Conservation (phyloP, 2,329 filamentous ascomycete genomes). For the Tolypocladium ovalisporum region DNA sequence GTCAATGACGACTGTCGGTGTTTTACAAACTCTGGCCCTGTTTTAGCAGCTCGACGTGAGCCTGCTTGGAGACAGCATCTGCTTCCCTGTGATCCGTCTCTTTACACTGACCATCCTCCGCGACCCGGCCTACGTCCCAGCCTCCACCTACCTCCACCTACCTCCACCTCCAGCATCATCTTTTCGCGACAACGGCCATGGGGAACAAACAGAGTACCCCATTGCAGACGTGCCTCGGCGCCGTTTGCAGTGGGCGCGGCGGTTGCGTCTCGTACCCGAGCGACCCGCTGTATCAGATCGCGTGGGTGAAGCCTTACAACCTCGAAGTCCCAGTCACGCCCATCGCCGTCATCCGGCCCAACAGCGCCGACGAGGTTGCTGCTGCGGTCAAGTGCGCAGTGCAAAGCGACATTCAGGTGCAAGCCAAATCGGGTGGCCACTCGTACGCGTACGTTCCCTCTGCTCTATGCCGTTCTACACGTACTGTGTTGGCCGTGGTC, state of each 20-base stretch:
- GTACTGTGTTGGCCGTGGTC: too few relatives aligned
- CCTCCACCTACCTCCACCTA: neutral
- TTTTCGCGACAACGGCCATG: slow-evolving; percentile 18
- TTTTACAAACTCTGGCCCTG: neutral
- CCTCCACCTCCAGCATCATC: neutral
- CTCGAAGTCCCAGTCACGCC: slow-evolving; percentile 39
- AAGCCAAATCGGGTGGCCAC: slow-evolving; percentile 53
- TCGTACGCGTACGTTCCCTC: slow-evolving; percentile 41
- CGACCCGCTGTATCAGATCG: slow-evolving; percentile 30
- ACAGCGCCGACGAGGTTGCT: slow-evolving; percentile 41
- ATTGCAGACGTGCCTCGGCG: slow-evolving; percentile 32
- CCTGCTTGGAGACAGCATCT: neutral
- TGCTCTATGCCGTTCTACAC: neutral
- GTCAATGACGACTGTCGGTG: neutral
- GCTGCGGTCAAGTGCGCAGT: slow-evolving; percentile 46
- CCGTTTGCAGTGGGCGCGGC: slow-evolving; percentile 31
- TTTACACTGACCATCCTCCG: neutral
- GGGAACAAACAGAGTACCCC: slow-evolving; percentile 29
- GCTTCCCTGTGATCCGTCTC: too few relatives aligned
- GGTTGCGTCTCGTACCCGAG: slow-evolving; percentile 36
- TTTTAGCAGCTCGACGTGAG: neutral
- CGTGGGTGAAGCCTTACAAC: slow-evolving; percentile 44
- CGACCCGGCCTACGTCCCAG: neutral
- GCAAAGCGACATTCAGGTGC: slow-evolving; percentile 38
- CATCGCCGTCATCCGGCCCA: slow-evolving; percentile 44